Evolutionary conservation across 768 basidiomycete species (phyloP), one percentile per base, ranked within the genome.

Genomic region (Calocybe gangraenosa): DNA sequence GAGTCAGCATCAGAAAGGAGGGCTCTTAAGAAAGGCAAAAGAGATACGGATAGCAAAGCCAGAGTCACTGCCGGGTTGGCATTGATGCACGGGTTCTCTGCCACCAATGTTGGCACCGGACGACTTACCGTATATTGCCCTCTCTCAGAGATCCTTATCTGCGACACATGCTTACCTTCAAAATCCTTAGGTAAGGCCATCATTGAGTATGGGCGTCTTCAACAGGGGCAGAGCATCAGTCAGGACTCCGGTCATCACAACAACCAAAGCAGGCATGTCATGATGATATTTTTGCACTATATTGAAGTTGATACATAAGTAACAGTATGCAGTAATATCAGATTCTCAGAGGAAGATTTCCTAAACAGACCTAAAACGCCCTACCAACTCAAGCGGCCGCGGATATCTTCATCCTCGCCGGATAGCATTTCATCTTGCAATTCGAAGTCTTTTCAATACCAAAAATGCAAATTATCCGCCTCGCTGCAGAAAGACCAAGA

Each of bases 31-130:
- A 58, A 65, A 60, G 8, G 42, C 23, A 59, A 32, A 37, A 57
- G 49, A 32, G 57, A 35, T 37, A 58, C 58, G 42, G 59, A 52
- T 23, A 46, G 56, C 33, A 65, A 61, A 42, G 63, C 60, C n/a
- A 73, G 64, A 36, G 45, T 69, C 8, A 67, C 75, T 7, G 63
- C 74, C 1, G 78, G 74, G 3, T 66, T 84, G 25, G 81, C 82
- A 0, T 66, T 87, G 20, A 79, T 87, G 79, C 79, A 84, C 49
- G 81, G 81, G 0, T 83, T 85, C 56, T 62, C 71, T 13, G 76
- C 84, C 0, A 74, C 72, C 4, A 84, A 82, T 50, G 70, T 87
- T 2, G 79, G 81, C 11, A 75, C 71, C 42, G 71, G 75, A 45
- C 73, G 84, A 32, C 57, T 87, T 9, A 87, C 84, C 44, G 84